Evolutionary conservation across 805 yeast species (phyloP).

Genomic region (Saccharomycopsis fibuligera): DNA sequence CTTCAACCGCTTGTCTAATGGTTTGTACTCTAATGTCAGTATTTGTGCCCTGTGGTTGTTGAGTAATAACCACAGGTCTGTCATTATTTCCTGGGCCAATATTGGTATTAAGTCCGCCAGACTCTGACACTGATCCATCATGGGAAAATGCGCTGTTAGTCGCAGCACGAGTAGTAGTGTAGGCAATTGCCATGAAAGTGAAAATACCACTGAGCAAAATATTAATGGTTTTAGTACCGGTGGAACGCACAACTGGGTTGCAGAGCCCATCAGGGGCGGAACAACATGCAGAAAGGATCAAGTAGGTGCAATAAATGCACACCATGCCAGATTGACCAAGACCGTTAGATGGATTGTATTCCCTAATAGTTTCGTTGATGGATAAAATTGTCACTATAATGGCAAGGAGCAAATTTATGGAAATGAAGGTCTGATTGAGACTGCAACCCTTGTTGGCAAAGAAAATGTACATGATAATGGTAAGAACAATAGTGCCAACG

Average conservation of each 20-base stretch:
- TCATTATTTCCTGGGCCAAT: conserved; percentile 36
- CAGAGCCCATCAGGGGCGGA: conserved; percentile 97
- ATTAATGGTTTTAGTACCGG: conserved; percentile 85
- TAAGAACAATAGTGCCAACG: conserved; percentile 61
- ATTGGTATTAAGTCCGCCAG: conserved; percentile 34
- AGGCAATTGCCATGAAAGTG: conserved; percentile 92
- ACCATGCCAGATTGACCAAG: conserved; percentile 97
- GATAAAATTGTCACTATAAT: conserved; percentile 63
- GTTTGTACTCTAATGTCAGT: conserved; percentile 86
- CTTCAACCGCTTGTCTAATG: conserved; percentile 89
- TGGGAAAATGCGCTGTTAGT: conserved; percentile 64
- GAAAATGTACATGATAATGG: conserved; percentile 71
- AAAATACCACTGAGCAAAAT: conserved; percentile 86
- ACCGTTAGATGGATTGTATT: conserved; percentile 90
- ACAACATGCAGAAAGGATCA: conserved; percentile 87
- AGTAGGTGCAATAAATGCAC: conserved; percentile 83
- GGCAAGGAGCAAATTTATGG: conserved; percentile 64
- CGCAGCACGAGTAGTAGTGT: conserved; percentile 96
- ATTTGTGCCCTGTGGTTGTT: conserved; percentile 50
- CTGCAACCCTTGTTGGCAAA: conserved; percentile 79
- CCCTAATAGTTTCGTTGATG: conserved; percentile 79
- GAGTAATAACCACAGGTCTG: conserved; percentile 32
- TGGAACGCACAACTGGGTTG: conserved; percentile 84
- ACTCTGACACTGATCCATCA: conserved; percentile 13
- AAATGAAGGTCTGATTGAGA: conserved; percentile 84